A percentile compares a stretch with the other conserved stretches of the same genome.
These are phyloP conservation scores for Backusella tarrabulga DNA, from an alignment of 192 early-diverging fungal genomes.

Conservation along the genomic window DNA sequence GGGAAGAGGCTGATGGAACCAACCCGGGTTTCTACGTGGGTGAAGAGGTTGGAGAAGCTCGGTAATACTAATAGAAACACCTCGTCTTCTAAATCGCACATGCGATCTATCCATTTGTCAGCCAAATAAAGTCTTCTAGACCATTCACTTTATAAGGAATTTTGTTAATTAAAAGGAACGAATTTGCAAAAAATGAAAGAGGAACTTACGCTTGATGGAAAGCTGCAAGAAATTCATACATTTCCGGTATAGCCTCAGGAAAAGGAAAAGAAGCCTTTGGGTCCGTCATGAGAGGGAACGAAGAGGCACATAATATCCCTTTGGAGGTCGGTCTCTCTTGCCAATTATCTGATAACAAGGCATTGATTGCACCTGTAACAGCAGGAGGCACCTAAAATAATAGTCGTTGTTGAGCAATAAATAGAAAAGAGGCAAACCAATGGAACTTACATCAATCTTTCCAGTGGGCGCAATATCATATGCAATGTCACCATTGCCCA, in stretches of 20 bases:
- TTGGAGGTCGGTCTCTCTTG: slow-evolving; percentile 46
- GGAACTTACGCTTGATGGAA: slow-evolving; percentile 46
- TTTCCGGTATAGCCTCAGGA: slow-evolving; percentile 46
- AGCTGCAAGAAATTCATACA: slow-evolving; percentile 55
- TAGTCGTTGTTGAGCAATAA: neutral
- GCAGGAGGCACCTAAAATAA: slow-evolving; percentile 42
- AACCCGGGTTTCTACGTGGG: slow-evolving; percentile 41
- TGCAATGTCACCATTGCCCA: slow-evolving; percentile 26
- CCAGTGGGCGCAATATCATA: slow-evolving; percentile 36
- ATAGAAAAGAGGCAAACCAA: too few relatives aligned
- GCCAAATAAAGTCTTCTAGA: slow-evolving; percentile 42
- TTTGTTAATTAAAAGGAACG: too few relatives aligned
- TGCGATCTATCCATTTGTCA: slow-evolving; percentile 47
- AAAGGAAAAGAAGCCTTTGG: slow-evolving; percentile 44
- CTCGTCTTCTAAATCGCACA: slow-evolving; percentile 43
- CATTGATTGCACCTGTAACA: slow-evolving; percentile 42
- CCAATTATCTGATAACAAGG: slow-evolving; percentile 46
- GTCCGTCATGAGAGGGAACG: slow-evolving; percentile 44
- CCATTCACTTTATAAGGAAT: neutral
- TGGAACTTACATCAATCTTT: slow-evolving; percentile 22
- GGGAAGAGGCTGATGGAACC: slow-evolving; percentile 50
- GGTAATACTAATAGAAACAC: slow-evolving; percentile 55
- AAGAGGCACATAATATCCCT: slow-evolving; percentile 44
- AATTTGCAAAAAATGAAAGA: too few relatives aligned
- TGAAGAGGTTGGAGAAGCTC: slow-evolving; percentile 50